Conservation (phyloP, 2,329 filamentous ascomycete genomes). For the Emergomyces orientalis region DNA sequence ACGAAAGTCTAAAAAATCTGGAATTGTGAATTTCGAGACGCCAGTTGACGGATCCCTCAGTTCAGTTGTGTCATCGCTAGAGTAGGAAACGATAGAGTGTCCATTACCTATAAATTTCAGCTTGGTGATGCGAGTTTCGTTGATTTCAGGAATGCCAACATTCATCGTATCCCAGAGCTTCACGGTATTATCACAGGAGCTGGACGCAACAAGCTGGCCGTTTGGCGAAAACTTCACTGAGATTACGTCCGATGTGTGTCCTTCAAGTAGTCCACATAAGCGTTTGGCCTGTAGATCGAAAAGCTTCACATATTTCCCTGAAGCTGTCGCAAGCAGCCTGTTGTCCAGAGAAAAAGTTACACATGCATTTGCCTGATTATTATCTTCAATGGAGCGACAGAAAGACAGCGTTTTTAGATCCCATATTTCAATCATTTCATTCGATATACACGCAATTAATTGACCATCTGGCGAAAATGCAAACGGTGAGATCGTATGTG, state of each 20-base stretch:
- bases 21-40: not conserved
- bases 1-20: not conserved
- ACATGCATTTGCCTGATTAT: not conserved
- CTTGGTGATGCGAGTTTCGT: not conserved
- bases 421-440: not conserved
- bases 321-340: not conserved
- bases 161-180: conserved; percentile 4
- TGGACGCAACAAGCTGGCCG: conserved; percentile 9
- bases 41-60: not conserved
- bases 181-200: conserved; percentile 10
- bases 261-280: not conserved
- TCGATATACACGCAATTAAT: not conserved
- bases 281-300: not conserved
- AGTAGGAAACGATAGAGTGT: not conserved
- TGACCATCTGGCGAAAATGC: not conserved
- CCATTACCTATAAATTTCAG: not conserved
- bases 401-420: not conserved
- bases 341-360: not conserved
- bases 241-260: not conserved
- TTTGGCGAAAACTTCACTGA: conserved; percentile 7
- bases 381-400: not conserved
- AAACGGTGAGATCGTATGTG: conserved; percentile 1
- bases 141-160: not conserved
- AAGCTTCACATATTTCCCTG: not conserved
- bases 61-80: not conserved